These are phyloP conservation scores for Tolypocladium cylindrosporum DNA, from an alignment of 2,329 filamentous ascomycete species.

Conservation along the genomic window DNA sequence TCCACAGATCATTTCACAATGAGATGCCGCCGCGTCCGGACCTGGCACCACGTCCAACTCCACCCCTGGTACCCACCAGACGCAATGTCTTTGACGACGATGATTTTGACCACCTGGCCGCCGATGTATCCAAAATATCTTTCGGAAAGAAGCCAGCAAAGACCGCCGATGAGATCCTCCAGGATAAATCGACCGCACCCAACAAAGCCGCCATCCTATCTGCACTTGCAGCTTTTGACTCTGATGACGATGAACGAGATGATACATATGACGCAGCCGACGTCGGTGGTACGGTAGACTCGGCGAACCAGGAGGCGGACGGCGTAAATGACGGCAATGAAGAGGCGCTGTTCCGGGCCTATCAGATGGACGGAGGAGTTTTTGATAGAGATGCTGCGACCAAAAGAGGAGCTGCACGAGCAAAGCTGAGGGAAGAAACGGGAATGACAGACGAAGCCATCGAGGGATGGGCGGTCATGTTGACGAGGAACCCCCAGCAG, in stretches of 20 bases:
- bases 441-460: conserved; percentile 89
- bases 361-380: conserved; percentile 49
- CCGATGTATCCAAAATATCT: conserved; percentile 60
- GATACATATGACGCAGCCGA: conserved; percentile 93
- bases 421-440: conserved; percentile 60
- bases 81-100: conserved; percentile 74
- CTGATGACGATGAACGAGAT: conserved; percentile 91
- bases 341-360: conserved; percentile 63
- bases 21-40: conserved; percentile 16
- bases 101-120: conserved; percentile 61
- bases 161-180: conserved; percentile 64
- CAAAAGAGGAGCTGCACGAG: conserved; percentile 52
- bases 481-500: conserved; percentile 60
- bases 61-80: conserved; percentile 44
- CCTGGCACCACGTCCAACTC: conserved; percentile 51
- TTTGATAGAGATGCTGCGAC: conserved; percentile 67
- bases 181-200: conserved; percentile 52
- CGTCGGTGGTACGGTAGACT: conserved; percentile 79
- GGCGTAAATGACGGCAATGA: conserved; percentile 48
- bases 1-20: conserved; percentile 16
- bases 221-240: conserved; percentile 80
- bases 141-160: conserved; percentile 60
- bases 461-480: conserved; percentile 89
- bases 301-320: conserved; percentile 45
- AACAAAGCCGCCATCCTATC: conserved; percentile 82